A percentile compares a stretch with the other conserved stretches of the same genome.
These are phyloP conservation scores for Solanum microdontum DNA, from an alignment of 257 asterid species.

Conservation along the genomic window DNA sequence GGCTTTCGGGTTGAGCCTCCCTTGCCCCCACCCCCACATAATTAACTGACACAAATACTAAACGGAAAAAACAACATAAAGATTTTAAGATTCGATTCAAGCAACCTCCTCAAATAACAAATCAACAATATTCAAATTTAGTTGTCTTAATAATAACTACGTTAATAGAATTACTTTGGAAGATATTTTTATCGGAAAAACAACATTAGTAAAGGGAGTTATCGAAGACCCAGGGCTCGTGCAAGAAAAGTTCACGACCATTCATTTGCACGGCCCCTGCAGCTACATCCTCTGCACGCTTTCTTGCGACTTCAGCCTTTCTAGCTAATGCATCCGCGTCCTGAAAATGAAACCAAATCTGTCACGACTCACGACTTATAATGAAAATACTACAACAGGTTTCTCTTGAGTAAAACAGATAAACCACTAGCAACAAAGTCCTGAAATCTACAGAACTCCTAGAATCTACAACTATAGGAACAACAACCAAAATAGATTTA, in stretches of 20 bases:
- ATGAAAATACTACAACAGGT: neutral
- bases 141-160: neutral
- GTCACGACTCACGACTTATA: neutral
- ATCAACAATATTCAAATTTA: neutral
- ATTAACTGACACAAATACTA: neutral
- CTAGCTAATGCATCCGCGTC: conserved; percentile 54
- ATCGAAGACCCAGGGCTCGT: conserved; percentile 76
- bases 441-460: neutral
- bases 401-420: neutral
- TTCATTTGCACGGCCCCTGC: conserved; percentile 69
- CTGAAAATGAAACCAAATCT: conserved; percentile 16
- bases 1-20: no score
- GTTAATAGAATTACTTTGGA: neutral
- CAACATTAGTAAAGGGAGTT: conserved; percentile 36
- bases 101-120: neutral
- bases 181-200: neutral
- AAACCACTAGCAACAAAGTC: neutral
- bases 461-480: neutral
- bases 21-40: no score
- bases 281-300: conserved; percentile 74
- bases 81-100: neutral
- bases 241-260: conserved; percentile 76
- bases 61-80: neutral
- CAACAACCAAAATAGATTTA: neutral
- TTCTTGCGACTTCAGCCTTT: conserved; percentile 56